A percentile compares a stretch with the other conserved stretches of the same genome.
Conservation (phyloP, 768 basidiomycete species). For the Rhizopogon salebrosus region DNA sequence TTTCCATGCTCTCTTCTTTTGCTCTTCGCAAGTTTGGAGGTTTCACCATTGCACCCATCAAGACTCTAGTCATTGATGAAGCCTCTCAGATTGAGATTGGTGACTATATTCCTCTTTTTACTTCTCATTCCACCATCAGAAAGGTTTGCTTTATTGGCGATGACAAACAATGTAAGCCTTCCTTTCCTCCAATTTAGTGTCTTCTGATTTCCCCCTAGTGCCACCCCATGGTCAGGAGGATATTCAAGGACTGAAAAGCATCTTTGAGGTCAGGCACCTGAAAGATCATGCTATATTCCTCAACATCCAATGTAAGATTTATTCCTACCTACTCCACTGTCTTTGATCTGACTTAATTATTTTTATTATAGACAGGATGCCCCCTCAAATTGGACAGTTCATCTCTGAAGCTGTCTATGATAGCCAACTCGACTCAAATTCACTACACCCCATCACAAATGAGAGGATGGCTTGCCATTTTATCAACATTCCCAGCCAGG, state of each 20-base stretch:
- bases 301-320: conserved; percentile 65
- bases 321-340: not conserved
- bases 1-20: conserved; percentile 63
- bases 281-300: conserved; percentile 45
- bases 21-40: conserved; percentile 11
- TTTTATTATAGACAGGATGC: conserved; percentile 66
- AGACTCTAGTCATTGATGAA: conserved; percentile 57
- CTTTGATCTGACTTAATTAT: conserved; percentile 4
- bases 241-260: conserved; percentile 57
- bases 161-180: conserved; percentile 53
- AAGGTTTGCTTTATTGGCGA: conserved; percentile 65
- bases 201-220: conserved; percentile 41
- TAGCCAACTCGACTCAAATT: conserved; percentile 47
- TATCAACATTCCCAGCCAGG: conserved; percentile 48
- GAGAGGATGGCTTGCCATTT: conserved; percentile 52
- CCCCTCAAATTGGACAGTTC: conserved; percentile 68
- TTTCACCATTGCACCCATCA: conserved; percentile 31
- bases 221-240: conserved; percentile 78
- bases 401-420: conserved; percentile 69
- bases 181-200: conserved; percentile 20
- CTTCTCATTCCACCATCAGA: conserved; percentile 29
- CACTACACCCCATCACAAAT: conserved; percentile 42
- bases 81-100: conserved; percentile 63
- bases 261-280: conserved; percentile 74
- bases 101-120: conserved; percentile 41